Base-by-base conservation (phyloP, 2,329 filamentous ascomycete species). In the Sporothrix brunneoviolacea region DNA sequence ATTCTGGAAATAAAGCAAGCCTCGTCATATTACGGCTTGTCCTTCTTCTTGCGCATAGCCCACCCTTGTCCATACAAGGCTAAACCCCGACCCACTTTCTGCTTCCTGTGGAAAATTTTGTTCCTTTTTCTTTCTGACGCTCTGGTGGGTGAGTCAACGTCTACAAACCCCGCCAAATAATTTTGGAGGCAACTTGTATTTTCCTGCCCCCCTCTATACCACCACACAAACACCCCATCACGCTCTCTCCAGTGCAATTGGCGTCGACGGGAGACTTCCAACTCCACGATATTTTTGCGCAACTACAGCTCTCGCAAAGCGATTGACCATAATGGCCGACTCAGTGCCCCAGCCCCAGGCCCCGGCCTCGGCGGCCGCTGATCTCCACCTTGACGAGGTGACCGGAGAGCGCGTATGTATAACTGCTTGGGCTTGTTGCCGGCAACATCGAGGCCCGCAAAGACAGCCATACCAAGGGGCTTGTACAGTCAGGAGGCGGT, bases 351-450 rank as follows among this genome's bases (percentile, higher is more conserved):
- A 46, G 19, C 47, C 47, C 6, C 51, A 47, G 43, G 43, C 46
- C 6, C n/a, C 36, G 30, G 40, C 51, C 28, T n/a, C 39, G 22
- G 45, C 53, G 16, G 46, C 71, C 48, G 71, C 71, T 57, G 76
- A 79, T 57, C 77, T 95, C 60, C 79, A 91, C 68, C 80, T 93
- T 45, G 93, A 98, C 68, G 88, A 94, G 64, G 88, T 91, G 57
- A 97, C 93, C 13, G 93, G 93, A 62, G 93, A 98, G 73, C 51
- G 48, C 4, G 57, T 58, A 43, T 3, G 56, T 56, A 36, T n/a
- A n/a, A n/a, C n/a, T n/a, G n/a, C n/a, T n/a, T n/a, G n/a, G n/a
- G n/a, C n/a, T n/a, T n/a, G n/a, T n/a, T n/a, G n/a, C n/a, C n/a
- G n/a, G n/a, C n/a, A n/a, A n/a, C n/a, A n/a, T n/a, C n/a, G n/a